Conservation (phyloP, 1,284 basidiomycete genomes). For the Ceratobasidium sp. region DNA sequence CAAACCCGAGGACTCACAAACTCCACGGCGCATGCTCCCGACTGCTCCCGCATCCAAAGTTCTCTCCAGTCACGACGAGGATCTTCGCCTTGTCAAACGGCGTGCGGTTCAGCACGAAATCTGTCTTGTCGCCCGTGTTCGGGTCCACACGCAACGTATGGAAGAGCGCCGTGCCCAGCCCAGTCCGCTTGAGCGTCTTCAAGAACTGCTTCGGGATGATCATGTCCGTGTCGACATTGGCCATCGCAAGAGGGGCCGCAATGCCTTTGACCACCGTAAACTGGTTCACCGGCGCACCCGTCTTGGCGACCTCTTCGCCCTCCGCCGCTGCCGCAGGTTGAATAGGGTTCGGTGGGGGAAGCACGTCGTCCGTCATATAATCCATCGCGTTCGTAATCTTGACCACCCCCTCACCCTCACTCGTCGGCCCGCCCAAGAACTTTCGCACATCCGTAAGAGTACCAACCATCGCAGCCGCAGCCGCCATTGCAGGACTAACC, state of each 20-base stretch:
- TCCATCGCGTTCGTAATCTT: slow-evolving; percentile 77
- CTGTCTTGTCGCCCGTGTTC: slow-evolving; percentile 80
- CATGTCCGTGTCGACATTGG: slow-evolving; percentile 97
- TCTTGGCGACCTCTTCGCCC: slow-evolving; percentile 49
- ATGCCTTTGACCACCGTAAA: slow-evolving; percentile 87
- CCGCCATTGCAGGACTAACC: slow-evolving; percentile 95
- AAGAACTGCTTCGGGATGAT: slow-evolving; percentile 97
- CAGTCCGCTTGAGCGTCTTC: slow-evolving; percentile 94
- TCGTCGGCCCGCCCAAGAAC: slow-evolving; percentile 62
- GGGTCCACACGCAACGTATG: slow-evolving; percentile 84
- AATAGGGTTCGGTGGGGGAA: slow-evolving; percentile 71
- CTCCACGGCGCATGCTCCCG: slow-evolving; percentile 98
- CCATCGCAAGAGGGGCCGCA: slow-evolving; percentile 88
- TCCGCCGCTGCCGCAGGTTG: slow-evolving; percentile 49
- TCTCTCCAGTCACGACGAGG: slow-evolving; percentile 87
- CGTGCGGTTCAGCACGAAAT: slow-evolving; percentile 89
- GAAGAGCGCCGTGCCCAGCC: slow-evolving; percentile 90
- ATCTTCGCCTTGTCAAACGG: slow-evolving; percentile 86
- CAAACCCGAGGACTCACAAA: slow-evolving; percentile 65
- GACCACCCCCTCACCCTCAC: slow-evolving; percentile 57
- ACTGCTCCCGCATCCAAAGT: slow-evolving; percentile 95
- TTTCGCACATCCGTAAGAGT: slow-evolving; percentile 90
- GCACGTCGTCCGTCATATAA: slow-evolving; percentile 79
- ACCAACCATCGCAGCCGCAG: slow-evolving; percentile 91
- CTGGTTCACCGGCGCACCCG: slow-evolving; percentile 63